Evolutionary conservation across 2,329 filamentous ascomycete species (phyloP).

Genomic region (Apiospora phragmitis): DNA sequence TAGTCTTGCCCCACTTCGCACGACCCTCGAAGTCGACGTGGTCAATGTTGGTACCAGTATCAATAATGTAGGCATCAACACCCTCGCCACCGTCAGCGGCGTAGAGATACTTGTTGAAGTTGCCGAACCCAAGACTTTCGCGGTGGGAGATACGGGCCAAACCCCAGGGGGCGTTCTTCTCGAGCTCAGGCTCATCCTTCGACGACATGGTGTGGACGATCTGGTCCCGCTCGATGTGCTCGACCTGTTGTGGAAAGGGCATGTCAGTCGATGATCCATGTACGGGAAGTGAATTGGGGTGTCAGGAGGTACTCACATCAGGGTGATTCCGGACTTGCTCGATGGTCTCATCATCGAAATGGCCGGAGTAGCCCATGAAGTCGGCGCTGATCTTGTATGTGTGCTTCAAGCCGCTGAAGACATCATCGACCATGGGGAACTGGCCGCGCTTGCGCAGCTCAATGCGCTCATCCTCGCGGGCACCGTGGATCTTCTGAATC

Average conservation of each 20-base stretch:
- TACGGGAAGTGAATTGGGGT: neutral
- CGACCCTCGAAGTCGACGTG: constrained; percentile 98
- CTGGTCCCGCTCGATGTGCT: constrained; percentile 94
- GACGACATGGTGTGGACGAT: constrained; percentile 77
- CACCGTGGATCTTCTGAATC: constrained; percentile 82
- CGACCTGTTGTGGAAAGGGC: constrained; percentile 62
- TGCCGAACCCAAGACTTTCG: constrained; percentile 80
- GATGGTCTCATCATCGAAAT: constrained; percentile 91
- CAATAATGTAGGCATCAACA: constrained; percentile 97
- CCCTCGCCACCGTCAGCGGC: constrained; percentile 88
- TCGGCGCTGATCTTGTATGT: constrained; percentile 87
- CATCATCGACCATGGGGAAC: constrained; percentile 64
- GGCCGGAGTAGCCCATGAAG: constrained; percentile 90
- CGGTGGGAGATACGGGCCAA: constrained; percentile 97
- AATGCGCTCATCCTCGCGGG: constrained; percentile 67
- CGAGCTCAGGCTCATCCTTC: constrained; percentile 50
- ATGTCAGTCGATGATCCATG: constrained; percentile 17
- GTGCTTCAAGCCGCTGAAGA: constrained; percentile 89
- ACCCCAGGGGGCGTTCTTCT: constrained; percentile 98
- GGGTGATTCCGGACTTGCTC: constrained; percentile 93
- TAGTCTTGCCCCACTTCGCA: constrained; percentile 95
- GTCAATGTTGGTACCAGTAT: constrained; percentile 90
- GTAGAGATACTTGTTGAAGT: constrained; percentile 98
- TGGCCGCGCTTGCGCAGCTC: constrained; percentile 92
- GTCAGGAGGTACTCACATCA: constrained; percentile 73